Base-by-base conservation (phyloP, 1,284 basidiomycete genomes). In the Boletus mariae region DNA sequence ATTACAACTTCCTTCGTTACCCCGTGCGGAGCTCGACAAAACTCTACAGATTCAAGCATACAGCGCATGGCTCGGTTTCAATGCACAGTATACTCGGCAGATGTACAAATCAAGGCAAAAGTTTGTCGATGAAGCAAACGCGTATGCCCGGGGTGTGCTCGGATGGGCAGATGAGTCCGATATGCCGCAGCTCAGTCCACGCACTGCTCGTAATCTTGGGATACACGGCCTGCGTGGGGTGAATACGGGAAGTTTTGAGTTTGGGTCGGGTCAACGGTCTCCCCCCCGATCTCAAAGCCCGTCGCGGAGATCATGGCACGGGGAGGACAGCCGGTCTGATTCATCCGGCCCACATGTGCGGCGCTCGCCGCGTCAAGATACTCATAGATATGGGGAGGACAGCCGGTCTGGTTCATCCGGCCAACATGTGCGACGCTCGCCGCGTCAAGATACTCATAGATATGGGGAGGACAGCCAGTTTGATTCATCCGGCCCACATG, bases 191-290 rank as follows among this genome's bases (percentile, higher is more conserved):
- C 57, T 86, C 40, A 66, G 75, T 37, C 71, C 75, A n/a, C 78
- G 71, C 66, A 78, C 79, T 2, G 77, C 82, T 26, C 81, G 80
- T 44, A 84, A 79, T 74, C 84, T 87, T 76, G 77, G 77, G 4
- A 65, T 87, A 61, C 78, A 73, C 60, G 81, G 80, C 0, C 73
- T 77, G 11, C 65, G 60, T 26, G 80, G 80, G 23, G 55, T 80
- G 37, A 74, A 78, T 20, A 52, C 52, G 4, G 37, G 53, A 23
- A 53, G 50, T 20, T 31, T 46, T 23, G 42, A 52, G 7, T 46
- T 32, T 42, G 53, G 48, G 26, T 1, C 51, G 45, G 52, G 29
- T 31, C 43, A 54, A 23, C 55, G 47, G 8, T 34, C 61, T 45
- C 51, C 58, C 10, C 47, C 62, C 31, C 31, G 47, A 29, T 15